Conservation (phyloP, 768 basidiomycete genomes). For the Rhodotorula toruloides region DNA sequence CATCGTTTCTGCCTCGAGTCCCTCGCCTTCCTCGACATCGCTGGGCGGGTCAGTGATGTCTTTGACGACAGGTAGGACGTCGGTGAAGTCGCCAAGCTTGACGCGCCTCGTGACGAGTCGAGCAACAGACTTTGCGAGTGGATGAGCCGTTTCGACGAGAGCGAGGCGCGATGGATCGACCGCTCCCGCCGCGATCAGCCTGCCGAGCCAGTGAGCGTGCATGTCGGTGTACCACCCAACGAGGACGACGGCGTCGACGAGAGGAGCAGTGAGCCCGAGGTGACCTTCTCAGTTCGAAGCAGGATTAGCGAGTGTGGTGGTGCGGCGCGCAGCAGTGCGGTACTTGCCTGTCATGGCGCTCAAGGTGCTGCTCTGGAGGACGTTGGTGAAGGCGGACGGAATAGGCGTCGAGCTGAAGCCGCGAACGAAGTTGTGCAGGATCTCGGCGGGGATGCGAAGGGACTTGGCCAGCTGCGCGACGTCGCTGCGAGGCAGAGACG, state of each 20-base stretch:
- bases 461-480: not conserved
- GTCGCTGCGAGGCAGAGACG: not conserved
- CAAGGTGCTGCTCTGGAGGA: not conserved
- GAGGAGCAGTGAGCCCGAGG: not conserved
- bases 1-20: not conserved
- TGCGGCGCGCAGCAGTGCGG: fast-evolving
- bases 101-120: not conserved
- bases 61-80: not conserved
- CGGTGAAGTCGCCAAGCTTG: not conserved
- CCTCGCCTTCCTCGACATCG: not conserved
- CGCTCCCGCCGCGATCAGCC: not conserved
- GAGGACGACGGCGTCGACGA: constrained; percentile 16
- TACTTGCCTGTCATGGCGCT: not conserved
- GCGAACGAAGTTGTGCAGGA: not conserved
- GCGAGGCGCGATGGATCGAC: not conserved
- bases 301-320: not conserved
- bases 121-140: not conserved
- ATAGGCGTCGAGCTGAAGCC: constrained; percentile 11
- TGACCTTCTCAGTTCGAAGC: not conserved
- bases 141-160: not conserved
- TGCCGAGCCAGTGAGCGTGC: not conserved
- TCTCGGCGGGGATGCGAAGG: not conserved
- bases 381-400: constrained; percentile 7
- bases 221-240: constrained; percentile 6
- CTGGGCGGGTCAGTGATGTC: constrained; percentile 1